phyloP scores from a whole-genome alignment of 805 yeast genomes.

The Dipodascus albidus region DNA sequence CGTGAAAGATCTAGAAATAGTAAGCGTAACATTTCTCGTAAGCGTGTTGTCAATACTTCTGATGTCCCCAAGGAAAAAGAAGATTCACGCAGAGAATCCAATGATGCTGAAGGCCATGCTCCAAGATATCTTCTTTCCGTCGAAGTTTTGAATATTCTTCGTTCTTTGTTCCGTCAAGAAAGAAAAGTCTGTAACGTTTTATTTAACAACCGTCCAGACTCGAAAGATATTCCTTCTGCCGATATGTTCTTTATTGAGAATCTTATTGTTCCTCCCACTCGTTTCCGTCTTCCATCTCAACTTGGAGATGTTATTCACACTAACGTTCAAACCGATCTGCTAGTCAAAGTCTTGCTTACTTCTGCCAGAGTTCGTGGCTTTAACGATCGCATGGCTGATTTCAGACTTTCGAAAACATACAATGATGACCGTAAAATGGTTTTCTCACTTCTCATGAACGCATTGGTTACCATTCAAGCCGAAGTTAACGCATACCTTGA shows the following conservation, averaged over 20 bases:
- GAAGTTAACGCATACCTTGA: constrained; percentile 93
- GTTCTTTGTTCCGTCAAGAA: constrained; percentile 67
- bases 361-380: constrained; percentile 76
- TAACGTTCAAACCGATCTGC: constrained; percentile 81
- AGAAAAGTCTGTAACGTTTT: constrained; percentile 53
- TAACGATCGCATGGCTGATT: constrained; percentile 64
- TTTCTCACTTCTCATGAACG: constrained; percentile 87
- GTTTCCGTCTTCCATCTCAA: constrained; percentile 94
- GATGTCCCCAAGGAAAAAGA: constrained; percentile 14
- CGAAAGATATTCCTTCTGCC: constrained; percentile 38
- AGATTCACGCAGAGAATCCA: constrained; percentile 21
- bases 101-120: constrained; percentile 40
- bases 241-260: constrained; percentile 87
- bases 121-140: constrained; percentile 80
- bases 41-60: constrained; percentile 47
- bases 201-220: constrained; percentile 70
- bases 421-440: constrained; percentile 59
- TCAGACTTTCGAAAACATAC: constrained; percentile 47
- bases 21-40: constrained; percentile 66
- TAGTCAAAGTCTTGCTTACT: constrained; percentile 71
- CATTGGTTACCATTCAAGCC: constrained; percentile 88
- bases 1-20: constrained; percentile 70
- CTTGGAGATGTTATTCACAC: constrained; percentile 95
- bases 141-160: constrained; percentile 71
- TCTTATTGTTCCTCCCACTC: constrained; percentile 88